These are phyloP conservation scores for Triticum aestivum DNA, from an alignment of 176 grass and related monocot species.

Conservation along the genomic window DNA sequence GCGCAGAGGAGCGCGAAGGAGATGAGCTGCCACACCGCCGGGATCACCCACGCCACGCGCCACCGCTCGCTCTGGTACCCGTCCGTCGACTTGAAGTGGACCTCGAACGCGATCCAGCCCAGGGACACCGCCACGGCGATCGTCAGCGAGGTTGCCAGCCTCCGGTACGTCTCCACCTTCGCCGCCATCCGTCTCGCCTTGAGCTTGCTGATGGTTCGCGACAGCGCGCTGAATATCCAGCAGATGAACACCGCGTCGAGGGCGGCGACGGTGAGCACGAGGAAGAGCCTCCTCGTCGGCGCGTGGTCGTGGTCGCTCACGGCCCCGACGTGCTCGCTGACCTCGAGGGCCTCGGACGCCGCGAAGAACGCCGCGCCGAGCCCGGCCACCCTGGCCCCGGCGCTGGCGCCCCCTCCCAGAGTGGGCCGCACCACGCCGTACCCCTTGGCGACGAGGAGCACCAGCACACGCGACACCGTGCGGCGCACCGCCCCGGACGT, in stretches of 20 bases:
- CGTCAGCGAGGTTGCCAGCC: slow-evolving; percentile 56
- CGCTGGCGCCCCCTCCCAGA: background rate
- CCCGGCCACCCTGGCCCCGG: slow-evolving; percentile 41
- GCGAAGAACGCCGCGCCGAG: slow-evolving; percentile 60
- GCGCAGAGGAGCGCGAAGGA: slow-evolving; percentile 73
- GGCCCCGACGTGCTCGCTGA: slow-evolving; percentile 64
- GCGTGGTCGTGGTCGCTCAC: slow-evolving; percentile 78
- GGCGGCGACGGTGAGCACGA: slow-evolving; percentile 46
- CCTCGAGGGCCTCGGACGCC: slow-evolving; percentile 53
- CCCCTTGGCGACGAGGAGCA: slow-evolving; percentile 70
- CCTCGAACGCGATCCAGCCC: slow-evolving; percentile 77
- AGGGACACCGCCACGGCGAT: slow-evolving; percentile 55
- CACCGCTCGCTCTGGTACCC: slow-evolving; percentile 59
- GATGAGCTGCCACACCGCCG: slow-evolving; percentile 76
- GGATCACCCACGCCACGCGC: slow-evolving; percentile 77
- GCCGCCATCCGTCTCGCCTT: slow-evolving; percentile 60
- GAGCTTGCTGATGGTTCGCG: slow-evolving; percentile 60
- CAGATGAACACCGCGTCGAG: slow-evolving; percentile 68
- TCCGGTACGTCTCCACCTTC: slow-evolving; percentile 74
- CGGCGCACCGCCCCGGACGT: slow-evolving; percentile 52
- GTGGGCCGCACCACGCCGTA: slow-evolving; percentile 59
- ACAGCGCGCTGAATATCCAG: slow-evolving; percentile 73
- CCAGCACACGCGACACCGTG: slow-evolving; percentile 55
- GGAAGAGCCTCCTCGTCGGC: slow-evolving; percentile 48
- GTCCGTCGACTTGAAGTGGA: slow-evolving; percentile 74